Evolutionary conservation across 2,329 filamentous ascomycete genomes (phyloP).

Genomic region (Cordyceps militaris): DNA sequence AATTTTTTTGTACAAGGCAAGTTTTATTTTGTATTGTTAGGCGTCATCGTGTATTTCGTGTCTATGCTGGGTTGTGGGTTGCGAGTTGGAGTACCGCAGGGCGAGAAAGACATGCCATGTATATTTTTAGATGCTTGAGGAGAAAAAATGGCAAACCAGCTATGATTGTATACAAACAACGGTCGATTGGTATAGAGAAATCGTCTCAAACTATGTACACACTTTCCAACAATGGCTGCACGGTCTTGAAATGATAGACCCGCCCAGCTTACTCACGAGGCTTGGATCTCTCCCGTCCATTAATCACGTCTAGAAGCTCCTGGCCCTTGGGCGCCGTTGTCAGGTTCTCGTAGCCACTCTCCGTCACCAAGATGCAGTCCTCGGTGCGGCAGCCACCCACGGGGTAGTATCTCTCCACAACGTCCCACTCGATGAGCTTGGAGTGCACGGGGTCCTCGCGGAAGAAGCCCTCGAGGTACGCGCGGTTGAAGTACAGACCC

Average conservation of each 20-base stretch:
- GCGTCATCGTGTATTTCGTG: neutral
- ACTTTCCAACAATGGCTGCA: neutral
- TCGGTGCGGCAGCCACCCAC: conserved; percentile 92
- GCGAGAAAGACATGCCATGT: neutral
- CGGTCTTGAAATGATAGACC: neutral
- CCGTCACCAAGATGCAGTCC: conserved; percentile 77
- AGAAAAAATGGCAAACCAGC: neutral
- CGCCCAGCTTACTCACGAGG: neutral
- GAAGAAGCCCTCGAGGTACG: conserved; percentile 65
- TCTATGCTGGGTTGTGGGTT: too few relatives aligned
- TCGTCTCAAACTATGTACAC: neutral
- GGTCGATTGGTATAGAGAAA: neutral
- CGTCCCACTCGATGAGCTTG: conserved; percentile 56
- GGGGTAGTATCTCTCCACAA: conserved; percentile 62
- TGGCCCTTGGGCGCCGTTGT: conserved; percentile 72
- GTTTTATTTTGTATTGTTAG: neutral
- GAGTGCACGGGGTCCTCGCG: conserved; percentile 51
- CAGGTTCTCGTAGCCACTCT: conserved; percentile 73
- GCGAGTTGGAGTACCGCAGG: neutral
- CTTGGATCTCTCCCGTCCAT: conserved; percentile 21
- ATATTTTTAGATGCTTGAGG: neutral
- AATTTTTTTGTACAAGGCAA: neutral
- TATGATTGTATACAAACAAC: neutral
- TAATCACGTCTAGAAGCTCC: conserved; percentile 59
- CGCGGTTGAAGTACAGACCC: conserved; percentile 69